Conservation (phyloP, 2,329 filamentous ascomycete species). For the Ambrosiella beaveri region DNA sequence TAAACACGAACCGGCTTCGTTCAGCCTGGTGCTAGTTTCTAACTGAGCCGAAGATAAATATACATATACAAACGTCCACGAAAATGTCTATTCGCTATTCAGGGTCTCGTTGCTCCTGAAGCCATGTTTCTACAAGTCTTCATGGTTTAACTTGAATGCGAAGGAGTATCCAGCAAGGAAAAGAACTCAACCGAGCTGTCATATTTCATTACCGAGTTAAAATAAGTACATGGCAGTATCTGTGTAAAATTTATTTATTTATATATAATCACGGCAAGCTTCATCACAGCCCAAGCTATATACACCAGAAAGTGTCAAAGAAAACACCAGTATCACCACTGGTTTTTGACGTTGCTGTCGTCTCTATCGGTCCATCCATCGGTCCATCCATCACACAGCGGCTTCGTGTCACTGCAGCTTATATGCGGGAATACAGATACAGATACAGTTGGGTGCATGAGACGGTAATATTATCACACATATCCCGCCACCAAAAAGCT, state of each 20-base stretch:
- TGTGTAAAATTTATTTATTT: neutral
- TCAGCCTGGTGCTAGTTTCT: too few species aligned
- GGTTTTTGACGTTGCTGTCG: neutral
- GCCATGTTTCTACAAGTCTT: neutral
- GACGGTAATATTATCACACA: neutral
- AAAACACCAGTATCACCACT: neutral
- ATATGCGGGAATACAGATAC: too few species aligned
- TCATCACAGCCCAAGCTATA: neutral
- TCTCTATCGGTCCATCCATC: neutral
- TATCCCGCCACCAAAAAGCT: neutral
- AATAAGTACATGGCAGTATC: too few species aligned
- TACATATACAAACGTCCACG: too few species aligned
- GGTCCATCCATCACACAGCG: neutral
- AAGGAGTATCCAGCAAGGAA: too few species aligned
- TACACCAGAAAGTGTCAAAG: too few species aligned
- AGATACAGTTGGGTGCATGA: neutral
- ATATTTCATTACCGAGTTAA: too few species aligned
- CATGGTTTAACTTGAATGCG: neutral
- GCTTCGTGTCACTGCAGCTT: neutral
- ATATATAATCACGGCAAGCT: neutral
- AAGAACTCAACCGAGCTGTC: too few species aligned
- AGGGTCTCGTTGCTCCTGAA: too few species aligned
- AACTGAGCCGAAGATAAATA: too few species aligned
- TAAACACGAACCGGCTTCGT: too few species aligned
- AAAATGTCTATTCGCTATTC: too few species aligned